Percentiles rank a stretch among this genome's conserved stretches.
Evolutionary conservation across 2,329 filamentous ascomycete species (phyloP).

Genomic region (Diaporthe velutina): DNA sequence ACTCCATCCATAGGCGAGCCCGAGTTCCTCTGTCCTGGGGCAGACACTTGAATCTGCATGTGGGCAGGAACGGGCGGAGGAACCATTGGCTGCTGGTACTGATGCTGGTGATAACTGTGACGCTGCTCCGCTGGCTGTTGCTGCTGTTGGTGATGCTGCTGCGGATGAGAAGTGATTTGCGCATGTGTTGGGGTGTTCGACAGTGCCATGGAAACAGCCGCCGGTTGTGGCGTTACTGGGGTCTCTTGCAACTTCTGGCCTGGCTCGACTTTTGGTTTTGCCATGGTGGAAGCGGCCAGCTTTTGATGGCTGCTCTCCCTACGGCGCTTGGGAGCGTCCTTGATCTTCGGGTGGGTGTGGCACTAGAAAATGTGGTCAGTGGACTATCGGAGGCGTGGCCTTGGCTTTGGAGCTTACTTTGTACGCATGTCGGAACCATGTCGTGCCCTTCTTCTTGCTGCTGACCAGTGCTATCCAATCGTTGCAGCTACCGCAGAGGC

Average conservation of each 20-base stretch:
- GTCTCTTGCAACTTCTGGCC: constrained; percentile 47
- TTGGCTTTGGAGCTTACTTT: constrained; percentile 68
- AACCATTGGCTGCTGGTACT: constrained; percentile 38
- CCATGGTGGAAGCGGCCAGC: constrained; percentile 56
- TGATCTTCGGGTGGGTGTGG: constrained; percentile 79
- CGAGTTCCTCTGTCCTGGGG: constrained; percentile 47
- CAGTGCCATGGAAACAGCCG: constrained; percentile 49
- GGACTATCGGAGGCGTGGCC: constrained; percentile 33
- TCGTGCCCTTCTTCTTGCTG: constrained; percentile 93
- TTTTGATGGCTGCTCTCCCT: constrained; percentile 71
- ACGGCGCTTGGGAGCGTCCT: constrained; percentile 77
- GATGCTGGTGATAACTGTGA: constrained; percentile 36
- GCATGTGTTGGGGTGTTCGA: constrained; percentile 55
- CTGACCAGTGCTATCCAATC: constrained; percentile 86
- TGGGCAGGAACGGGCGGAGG: constrained; percentile 41
- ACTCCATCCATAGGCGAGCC: constrained; percentile 55
- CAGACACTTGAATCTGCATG: constrained; percentile 45
- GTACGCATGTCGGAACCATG: constrained; percentile 91
- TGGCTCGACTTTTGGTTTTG: constrained; percentile 62
- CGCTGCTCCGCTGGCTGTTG: constrained; percentile 40
- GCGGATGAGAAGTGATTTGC: constrained; percentile 40
- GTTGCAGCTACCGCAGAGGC: constrained; percentile 81
- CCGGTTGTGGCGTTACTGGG: constrained; percentile 59
- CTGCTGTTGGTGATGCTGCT: constrained; percentile 42
- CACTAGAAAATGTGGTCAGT: constrained; percentile 59